Conservation (phyloP, 805 yeast genomes). For the Lipomyces starkeyi region DNA sequence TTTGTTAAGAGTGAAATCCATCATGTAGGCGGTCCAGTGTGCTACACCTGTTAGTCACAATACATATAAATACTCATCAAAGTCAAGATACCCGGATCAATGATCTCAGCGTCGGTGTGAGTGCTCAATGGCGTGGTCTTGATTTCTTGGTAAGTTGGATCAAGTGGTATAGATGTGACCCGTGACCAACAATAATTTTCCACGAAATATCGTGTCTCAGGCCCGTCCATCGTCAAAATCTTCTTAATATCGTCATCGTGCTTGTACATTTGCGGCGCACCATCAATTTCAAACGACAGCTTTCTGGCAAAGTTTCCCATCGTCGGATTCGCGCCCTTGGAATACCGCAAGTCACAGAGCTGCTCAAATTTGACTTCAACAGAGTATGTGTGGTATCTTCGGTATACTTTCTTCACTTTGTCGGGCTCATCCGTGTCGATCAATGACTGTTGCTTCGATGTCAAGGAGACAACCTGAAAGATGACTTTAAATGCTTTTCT, state of each 20-base stretch:
- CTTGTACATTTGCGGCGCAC: background rate
- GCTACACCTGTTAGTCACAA: background rate
- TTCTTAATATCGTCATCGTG: constrained; percentile 6
- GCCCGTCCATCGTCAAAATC: background rate
- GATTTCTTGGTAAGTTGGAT: background rate
- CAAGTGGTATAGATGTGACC: constrained; percentile 1
- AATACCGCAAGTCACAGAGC: constrained; percentile 1
- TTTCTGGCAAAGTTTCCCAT: background rate
- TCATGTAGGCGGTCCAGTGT: constrained; percentile 9
- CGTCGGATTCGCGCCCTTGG: constrained; percentile 4
- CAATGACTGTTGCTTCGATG: background rate
- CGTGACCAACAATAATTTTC: constrained; percentile 9
- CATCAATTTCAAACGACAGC: background rate
- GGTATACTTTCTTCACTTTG: background rate
- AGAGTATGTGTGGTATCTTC: background rate
- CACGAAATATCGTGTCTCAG: background rate
- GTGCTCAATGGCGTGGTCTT: background rate
- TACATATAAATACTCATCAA: background rate
- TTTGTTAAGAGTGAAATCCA: constrained; percentile 2
- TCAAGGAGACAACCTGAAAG: constrained; percentile 7
- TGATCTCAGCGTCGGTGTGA: background rate
- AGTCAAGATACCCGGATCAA: background rate
- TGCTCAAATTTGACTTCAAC: constrained; percentile 3
- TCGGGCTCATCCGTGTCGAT: background rate
- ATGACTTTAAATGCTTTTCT: background rate